phyloP scores from a whole-genome alignment of 768 basidiomycete genomes.

The Pleurotus tuoliensis region DNA sequence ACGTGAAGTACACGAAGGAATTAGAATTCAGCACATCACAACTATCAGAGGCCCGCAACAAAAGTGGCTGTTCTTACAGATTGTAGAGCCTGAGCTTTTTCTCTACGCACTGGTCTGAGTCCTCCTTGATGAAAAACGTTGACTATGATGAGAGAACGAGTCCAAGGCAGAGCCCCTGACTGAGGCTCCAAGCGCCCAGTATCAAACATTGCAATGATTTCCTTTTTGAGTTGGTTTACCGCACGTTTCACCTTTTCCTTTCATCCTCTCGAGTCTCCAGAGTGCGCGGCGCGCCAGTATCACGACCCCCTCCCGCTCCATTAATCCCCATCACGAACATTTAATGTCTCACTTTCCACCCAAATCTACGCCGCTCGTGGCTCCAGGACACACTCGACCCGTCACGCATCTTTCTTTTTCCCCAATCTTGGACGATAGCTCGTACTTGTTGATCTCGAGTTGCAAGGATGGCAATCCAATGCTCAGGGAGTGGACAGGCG shows the following conservation, averaged over 20 bases:
- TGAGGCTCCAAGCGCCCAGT: neutral
- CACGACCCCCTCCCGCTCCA: constrained; percentile 14
- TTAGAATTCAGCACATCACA: no score
- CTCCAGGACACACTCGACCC: constrained; percentile 81
- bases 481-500: constrained; percentile 95
- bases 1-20: no score
- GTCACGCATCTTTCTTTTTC: constrained; percentile 96
- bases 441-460: constrained; percentile 88
- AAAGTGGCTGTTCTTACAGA: no score
- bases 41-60: no score
- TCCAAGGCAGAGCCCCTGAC: no score
- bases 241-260: neutral
- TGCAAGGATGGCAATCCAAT: constrained; percentile 99
- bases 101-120: no score
- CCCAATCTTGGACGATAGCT: constrained; percentile 75
- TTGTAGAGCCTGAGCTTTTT: no score
- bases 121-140: no score
- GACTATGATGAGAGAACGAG: no score
- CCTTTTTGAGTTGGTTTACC: neutral
- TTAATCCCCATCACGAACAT: constrained; percentile 21
- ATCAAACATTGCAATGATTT: neutral
- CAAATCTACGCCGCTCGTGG: constrained; percentile 77
- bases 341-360: constrained; percentile 53
- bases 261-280: neutral
- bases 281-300: constrained; percentile 10